phyloP scores from a whole-genome alignment of 2,329 filamentous ascomycete genomes.

The Paecilomyces sp. region DNA sequence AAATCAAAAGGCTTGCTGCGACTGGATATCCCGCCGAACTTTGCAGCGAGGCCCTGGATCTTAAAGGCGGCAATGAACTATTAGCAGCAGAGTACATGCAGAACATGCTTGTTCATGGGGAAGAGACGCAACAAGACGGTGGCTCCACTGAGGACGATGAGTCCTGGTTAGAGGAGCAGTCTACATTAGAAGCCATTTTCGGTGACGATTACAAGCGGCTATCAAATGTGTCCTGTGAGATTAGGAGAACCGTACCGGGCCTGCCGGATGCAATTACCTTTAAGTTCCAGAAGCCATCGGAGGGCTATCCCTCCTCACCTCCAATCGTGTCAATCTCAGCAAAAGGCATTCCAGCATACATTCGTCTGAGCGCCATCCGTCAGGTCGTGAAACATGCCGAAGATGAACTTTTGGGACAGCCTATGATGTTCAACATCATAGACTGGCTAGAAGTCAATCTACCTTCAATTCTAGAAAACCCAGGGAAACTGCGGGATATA shows the following conservation, averaged over 20 bases:
- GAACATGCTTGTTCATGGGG: conserved; percentile 53
- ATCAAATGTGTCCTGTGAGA: conserved; percentile 59
- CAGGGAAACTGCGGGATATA: conserved; percentile 77
- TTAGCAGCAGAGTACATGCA: conserved; percentile 76
- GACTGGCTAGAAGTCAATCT: conserved; percentile 89
- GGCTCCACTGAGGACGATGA: conserved; percentile 30
- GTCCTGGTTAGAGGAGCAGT: conserved; percentile 80
- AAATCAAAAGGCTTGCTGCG: conserved; percentile 71
- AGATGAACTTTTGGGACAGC: conserved; percentile 67
- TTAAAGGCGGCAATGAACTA: conserved; percentile 63
- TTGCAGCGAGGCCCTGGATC: conserved; percentile 69
- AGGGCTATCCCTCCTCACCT: conserved; percentile 61
- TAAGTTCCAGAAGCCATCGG: conserved; percentile 64
- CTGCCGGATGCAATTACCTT: conserved; percentile 42
- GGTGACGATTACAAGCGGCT: conserved; percentile 62
- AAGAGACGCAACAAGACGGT: conserved; percentile 6
- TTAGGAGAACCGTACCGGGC: conserved; percentile 52
- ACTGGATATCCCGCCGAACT: conserved; percentile 82
- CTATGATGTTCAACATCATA: conserved; percentile 83
- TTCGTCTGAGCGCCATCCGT: conserved; percentile 80
- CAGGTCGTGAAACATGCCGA: conserved; percentile 66
- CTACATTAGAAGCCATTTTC: conserved; percentile 78
- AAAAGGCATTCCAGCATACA: conserved; percentile 75
- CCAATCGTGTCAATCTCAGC: conserved; percentile 63
- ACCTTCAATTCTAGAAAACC: conserved; percentile 72